Evolutionary conservation across 257 asterid genomes (phyloP), one percentile per base, ranked within the genome.

Genomic region (Primulina tabacum): DNA sequence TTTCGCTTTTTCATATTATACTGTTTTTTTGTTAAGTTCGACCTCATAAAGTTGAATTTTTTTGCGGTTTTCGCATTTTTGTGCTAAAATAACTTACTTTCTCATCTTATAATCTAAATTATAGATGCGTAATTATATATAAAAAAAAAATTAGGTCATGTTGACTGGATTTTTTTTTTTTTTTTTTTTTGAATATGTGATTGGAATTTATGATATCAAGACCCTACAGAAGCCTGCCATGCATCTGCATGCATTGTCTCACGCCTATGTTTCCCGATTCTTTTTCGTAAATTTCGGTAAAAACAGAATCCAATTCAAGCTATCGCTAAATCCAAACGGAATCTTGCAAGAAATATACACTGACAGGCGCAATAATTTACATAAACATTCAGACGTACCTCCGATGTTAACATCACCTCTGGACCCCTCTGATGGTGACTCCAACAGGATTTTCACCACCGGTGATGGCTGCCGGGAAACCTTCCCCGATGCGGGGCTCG

Each of bases 401-500:
- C 78, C 82, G 57, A 17, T 50, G 57, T 50, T 50, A 68, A 82
- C 81, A 65, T 75, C 79, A 11, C 65, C 78, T 50, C 68, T 52
- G 75, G 38, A 62, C 9, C 43, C 70, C 38, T 75, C 79, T 14
- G 8, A 50, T 11, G 91, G 93, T 35, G 93, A 87, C n/a, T 83
- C 81, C 87, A 87, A 78, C 66, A 70, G 73, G 71, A 76, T 69
- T 63, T 74, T 85, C 60, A 71, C 84, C 30, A 74, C 62, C 60
- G 93, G 91, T 3, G 95, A 88, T 8, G 82, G 58, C 68, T 79
- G 88, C 71, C 82, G 77, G 47, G 69, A 73, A 8, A 68, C 57
- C 78, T 64, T 84, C 71, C 75, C 87, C 20, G 59, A 7, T 35
- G 43, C 52, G 62, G 90, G 83, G 7, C 88, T 83, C 35, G 64